Base-by-base conservation (phyloP, 2,329 filamentous ascomycete genomes). In the Trichoderma sp. region DNA sequence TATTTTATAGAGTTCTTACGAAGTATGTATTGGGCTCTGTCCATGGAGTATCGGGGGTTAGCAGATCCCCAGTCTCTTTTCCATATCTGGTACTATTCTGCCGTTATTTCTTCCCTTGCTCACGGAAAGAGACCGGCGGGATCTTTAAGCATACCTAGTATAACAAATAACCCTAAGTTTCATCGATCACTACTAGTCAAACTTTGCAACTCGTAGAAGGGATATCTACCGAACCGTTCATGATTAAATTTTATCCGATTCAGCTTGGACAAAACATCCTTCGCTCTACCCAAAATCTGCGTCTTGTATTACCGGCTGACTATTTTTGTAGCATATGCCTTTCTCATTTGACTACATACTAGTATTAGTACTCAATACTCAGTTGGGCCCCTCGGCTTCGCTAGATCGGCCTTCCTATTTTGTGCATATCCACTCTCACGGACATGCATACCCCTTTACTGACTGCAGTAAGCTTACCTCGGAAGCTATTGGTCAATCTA, bases 401-500 rank as follows among this genome's bases (percentile, higher is more conserved):
- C 7, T 29, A 37, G 19, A 37, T 17, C 45, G 29, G 32, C 59
- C 59, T 63, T 52, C 59, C 59, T 63, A 63, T 15, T 63, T 29
- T 8, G 45, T 63, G 22, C 12, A 29, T 6, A 48, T 32, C 19
- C 27, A 50, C 12, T 7, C 22, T 39, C 34, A 12, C 9, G 6
- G 29, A 17, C 25, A 63, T 37, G 45, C 42, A 63, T 50, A 17
- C 59, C 19, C 37, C 25, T 63, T n/a, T n/a, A n/a, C n/a, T n/a
- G n/a, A 32, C 19, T 52, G 45, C 59, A 63, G 59, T 63, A 63
- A 63, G 59, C 59, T 63, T 29, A 63, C 59, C 35, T 63, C 10
- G 17, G 15, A 42, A 63, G 45, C 32, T 63, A 52, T 63, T 50
- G 10, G 9, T 12, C 27, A 8, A 27, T 6, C 22, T 29, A 19